Evolutionary conservation across 805 yeast species (phyloP).

Genomic region (Spathaspora arborariae): DNA sequence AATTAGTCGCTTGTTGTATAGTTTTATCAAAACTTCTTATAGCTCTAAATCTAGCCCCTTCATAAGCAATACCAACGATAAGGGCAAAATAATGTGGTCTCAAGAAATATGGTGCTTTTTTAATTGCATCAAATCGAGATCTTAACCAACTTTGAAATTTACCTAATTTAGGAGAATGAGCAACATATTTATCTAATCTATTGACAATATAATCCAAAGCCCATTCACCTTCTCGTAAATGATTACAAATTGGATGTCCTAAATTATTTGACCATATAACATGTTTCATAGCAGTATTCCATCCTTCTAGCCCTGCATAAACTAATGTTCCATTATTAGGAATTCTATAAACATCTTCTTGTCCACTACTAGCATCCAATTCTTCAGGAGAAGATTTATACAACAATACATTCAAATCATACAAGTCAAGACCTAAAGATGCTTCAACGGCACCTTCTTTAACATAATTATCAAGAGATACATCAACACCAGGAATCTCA

Average conservation of each 20-base stretch:
- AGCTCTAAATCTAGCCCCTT: constrained; percentile 70
- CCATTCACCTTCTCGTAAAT: constrained; percentile 83
- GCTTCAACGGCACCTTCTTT: constrained; percentile 77
- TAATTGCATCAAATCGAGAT: constrained; percentile 59
- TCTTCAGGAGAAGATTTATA: constrained; percentile 87
- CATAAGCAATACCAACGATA: constrained; percentile 78
- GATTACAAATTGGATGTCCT: constrained; percentile 79
- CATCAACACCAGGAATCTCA: constrained; percentile 60
- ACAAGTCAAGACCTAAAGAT: constrained; percentile 52
- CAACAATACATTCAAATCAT: constrained; percentile 70
- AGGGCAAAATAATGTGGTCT: constrained; percentile 86
- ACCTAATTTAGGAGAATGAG: constrained; percentile 43
- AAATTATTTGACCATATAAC: constrained; percentile 69
- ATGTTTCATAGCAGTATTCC: constrained; percentile 65
- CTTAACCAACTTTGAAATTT: constrained; percentile 69
- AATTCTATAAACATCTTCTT: constrained; percentile 66
- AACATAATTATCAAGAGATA: constrained; percentile 59
- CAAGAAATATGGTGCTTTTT: constrained; percentile 69
- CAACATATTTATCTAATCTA: constrained; percentile 55
- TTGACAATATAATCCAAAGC: constrained; percentile 72
- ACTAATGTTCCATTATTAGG: constrained; percentile 73
- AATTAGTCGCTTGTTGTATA: constrained; percentile 60
- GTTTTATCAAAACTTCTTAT: constrained; percentile 50
- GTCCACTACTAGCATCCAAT: constrained; percentile 70
- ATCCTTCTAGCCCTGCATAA: constrained; percentile 92